A percentile compares a stretch with the other conserved stretches of the same genome.
These are phyloP conservation scores for Colletotrichum brevisporum DNA, from an alignment of 2,329 filamentous ascomycete species.

Conservation along the genomic window DNA sequence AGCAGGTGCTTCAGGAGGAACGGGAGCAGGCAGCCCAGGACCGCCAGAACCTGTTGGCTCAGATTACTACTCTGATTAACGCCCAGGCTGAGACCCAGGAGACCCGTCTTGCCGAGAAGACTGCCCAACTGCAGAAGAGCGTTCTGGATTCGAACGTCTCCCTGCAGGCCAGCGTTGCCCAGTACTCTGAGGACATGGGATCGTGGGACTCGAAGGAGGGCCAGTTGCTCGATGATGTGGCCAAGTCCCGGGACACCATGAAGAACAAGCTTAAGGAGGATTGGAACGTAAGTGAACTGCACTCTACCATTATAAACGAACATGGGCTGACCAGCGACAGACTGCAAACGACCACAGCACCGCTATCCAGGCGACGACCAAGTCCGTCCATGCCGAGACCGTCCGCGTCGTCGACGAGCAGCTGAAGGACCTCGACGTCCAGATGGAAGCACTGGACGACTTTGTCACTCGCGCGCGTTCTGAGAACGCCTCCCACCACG, in stretches of 20 bases:
- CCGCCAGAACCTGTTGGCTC: constrained; percentile 78
- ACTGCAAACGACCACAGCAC: constrained; percentile 82
- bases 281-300: constrained; percentile 79
- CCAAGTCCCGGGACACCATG: constrained; percentile 80
- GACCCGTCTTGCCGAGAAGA: constrained; percentile 74
- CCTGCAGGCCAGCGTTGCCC: constrained; percentile 75
- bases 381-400: constrained; percentile 91
- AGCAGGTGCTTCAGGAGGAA: constrained; percentile 82
- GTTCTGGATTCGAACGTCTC: constrained; percentile 74
- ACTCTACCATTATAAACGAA: constrained; percentile 65
- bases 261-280: constrained; percentile 89
- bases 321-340: constrained; percentile 58
- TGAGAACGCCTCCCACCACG: constrained; percentile 85
- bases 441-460: constrained; percentile 91
- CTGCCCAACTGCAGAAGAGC: constrained; percentile 74
- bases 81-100: constrained; percentile 82
- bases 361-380: constrained; percentile 86
- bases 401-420: constrained; percentile 91
- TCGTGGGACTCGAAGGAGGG: constrained; percentile 79
- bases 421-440: constrained; percentile 86
- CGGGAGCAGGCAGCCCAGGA: constrained; percentile 80
- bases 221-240: constrained; percentile 78
- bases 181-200: constrained; percentile 81
- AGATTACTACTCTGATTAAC: constrained; percentile 84
- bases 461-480: constrained; percentile 87